Evolutionary conservation across 2,329 filamentous ascomycete species (phyloP), one percentile per base, ranked within the genome.

Genomic region (Chlorencoelia australis): DNA sequence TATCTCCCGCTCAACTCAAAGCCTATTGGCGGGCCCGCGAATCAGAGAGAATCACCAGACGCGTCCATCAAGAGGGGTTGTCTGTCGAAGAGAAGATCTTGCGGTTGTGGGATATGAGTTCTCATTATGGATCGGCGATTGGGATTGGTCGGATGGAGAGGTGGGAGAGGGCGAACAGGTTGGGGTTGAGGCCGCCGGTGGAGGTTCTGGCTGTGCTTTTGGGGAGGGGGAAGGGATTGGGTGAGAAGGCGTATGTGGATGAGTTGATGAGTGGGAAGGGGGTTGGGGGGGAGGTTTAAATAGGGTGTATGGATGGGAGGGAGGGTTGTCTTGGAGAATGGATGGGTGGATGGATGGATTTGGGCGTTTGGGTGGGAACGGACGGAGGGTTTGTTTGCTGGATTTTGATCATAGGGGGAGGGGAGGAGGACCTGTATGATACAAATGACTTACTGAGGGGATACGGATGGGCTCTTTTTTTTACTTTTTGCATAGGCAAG

Each of bases 41-140:
- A 64, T 64, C 65, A 26, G 69, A 76, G 51, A 69, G 85, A 48
- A 69, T 68, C 41, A 74, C 83, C 13, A 72, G 73, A 27, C 66
- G 81, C 50, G 77, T 94, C 22, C 91, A 96, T 54, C 86, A 94
- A 61, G 61, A 79, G 50, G 79, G 69, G 2, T 56, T 96, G 48
- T 71, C 67, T 8, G 48, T 82, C 30, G 69, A 81, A 38, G 88
- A 96, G 68, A 94, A 89, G 66, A 76, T 96, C 17, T 61, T 96
- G 52, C 69, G 89, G 45, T 84, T 94, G 57, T 98, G 91, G 61
- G 91, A 98, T 58, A 91, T 80, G 54, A 84, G 74, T 42, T 84
- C 94, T 53, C 98, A 84, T 58, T 91, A 91, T 39, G 87, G 94
- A 75, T 66, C 91, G 2, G 94, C 85, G 54, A 82, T 94, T 35